These are phyloP conservation scores for Geotrichum aggregatum DNA, from an alignment of 1,139 yeast genomes.

Conservation along the genomic window DNA sequence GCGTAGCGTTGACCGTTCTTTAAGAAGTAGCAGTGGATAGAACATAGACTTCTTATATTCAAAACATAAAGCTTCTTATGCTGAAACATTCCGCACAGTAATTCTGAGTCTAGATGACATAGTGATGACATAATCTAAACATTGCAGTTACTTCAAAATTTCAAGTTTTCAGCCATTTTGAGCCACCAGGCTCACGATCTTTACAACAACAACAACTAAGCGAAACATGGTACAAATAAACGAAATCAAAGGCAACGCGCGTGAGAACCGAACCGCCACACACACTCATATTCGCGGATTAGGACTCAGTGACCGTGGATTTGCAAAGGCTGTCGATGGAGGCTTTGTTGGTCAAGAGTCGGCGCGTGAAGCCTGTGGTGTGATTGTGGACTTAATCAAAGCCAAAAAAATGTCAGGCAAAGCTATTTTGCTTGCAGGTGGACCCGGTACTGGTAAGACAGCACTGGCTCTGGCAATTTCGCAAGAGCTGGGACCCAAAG, in stretches of 20 bases:
- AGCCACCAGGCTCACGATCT: neutral
- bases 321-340: conserved; percentile 80
- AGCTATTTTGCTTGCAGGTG: conserved; percentile 93
- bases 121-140: conserved; percentile 5
- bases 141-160: conserved; percentile 2
- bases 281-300: conserved; percentile 96
- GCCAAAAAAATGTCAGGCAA: conserved; percentile 92
- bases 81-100: conserved; percentile 4
- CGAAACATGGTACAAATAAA: conserved; percentile 69
- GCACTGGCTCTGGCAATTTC: conserved; percentile 94
- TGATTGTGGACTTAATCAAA: conserved; percentile 88
- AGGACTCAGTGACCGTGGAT: conserved; percentile 87
- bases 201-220: neutral
- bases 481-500: conserved; percentile 96
- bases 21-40: neutral
- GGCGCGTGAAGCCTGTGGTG: conserved; percentile 97
- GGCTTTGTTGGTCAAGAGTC: conserved; percentile 94
- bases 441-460: conserved; percentile 97
- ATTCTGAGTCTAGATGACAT: neutral
- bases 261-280: conserved; percentile 85
- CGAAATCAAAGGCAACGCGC: conserved; percentile 66
- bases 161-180: neutral
- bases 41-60: conserved; percentile 1
- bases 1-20: neutral
- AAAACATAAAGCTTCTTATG: neutral